Percentiles rank a stretch among this genome's conserved stretches.
Evolutionary conservation across 768 basidiomycete genomes (phyloP).

Genomic region (Hericium rajendrae): DNA sequence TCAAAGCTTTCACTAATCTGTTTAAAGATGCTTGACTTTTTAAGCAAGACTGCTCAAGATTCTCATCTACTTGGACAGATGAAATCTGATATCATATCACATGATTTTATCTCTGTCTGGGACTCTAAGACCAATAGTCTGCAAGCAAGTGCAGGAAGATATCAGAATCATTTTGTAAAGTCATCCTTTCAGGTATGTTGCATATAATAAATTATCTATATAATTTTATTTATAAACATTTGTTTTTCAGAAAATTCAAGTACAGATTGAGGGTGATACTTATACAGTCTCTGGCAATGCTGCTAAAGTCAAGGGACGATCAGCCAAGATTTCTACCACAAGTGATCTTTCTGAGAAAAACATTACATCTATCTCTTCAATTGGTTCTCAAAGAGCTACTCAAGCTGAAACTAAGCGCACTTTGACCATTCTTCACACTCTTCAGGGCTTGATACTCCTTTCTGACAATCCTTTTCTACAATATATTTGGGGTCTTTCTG

Average conservation of each 20-base stretch:
- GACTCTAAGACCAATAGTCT: not conserved
- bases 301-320: constrained; percentile 5
- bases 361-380: constrained; percentile 31
- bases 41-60: constrained; percentile 7
- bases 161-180: constrained; percentile 1
- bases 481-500: constrained; percentile 18
- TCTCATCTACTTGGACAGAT: constrained; percentile 1
- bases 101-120: constrained; percentile 7
- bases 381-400: constrained; percentile 49
- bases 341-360: constrained; percentile 22
- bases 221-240: not conserved
- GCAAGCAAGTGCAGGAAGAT: constrained; percentile 9
- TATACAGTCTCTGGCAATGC: constrained; percentile 16
- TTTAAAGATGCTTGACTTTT: not conserved
- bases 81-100: constrained; percentile 2
- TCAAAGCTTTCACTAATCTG: not conserved
- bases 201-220: not conserved
- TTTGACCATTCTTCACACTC: constrained; percentile 20
- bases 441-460: constrained; percentile 25
- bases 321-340: constrained; percentile 15
- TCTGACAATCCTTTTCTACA: constrained; percentile 26
- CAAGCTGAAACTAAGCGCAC: constrained; percentile 40
- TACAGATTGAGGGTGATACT: constrained; percentile 15
- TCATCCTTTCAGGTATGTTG: not conserved
- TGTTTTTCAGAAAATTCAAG: constrained; percentile 9